Percentiles rank a stretch among this genome's conserved stretches.
These are phyloP conservation scores for Xylariaceae sp. DNA, from an alignment of 2,329 filamentous ascomycete species.

Conservation along the genomic window DNA sequence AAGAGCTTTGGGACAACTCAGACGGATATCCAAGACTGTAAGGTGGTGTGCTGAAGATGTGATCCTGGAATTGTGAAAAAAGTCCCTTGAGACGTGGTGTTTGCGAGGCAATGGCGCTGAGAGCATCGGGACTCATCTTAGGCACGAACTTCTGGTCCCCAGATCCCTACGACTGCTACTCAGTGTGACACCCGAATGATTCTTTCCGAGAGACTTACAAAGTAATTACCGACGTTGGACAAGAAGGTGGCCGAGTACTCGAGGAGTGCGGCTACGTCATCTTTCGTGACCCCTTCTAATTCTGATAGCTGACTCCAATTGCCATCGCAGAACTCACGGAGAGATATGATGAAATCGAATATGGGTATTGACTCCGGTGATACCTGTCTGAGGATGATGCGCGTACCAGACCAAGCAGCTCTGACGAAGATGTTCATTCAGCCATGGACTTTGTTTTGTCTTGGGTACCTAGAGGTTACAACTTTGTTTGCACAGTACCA, in stretches of 20 bases:
- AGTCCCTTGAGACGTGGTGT: constrained; percentile 36
- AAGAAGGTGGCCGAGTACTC: constrained; percentile 53
- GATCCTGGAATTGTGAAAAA: constrained; percentile 37
- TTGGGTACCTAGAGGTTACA: background rate
- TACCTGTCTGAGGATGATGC: constrained; percentile 53
- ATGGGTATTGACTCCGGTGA: constrained; percentile 53
- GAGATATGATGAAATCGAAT: constrained; percentile 53
- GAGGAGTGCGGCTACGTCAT: constrained; percentile 38
- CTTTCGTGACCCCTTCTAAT: constrained; percentile 35
- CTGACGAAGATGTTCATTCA: constrained; percentile 26
- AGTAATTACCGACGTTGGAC: constrained; percentile 57
- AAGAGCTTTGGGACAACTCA: constrained; percentile 46
- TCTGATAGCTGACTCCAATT: constrained; percentile 44
- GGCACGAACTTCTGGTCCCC: constrained; percentile 58
- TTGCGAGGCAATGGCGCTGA: constrained; percentile 39
- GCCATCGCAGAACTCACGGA: constrained; percentile 44
- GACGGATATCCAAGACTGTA: constrained; percentile 53
- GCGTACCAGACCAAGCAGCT: constrained; percentile 49
- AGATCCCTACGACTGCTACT: constrained; percentile 34
- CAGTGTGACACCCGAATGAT: background rate
- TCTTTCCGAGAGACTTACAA: constrained; percentile 26
- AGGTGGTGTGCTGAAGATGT: constrained; percentile 44
- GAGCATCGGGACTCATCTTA: constrained; percentile 35
- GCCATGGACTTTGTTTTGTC: background rate
- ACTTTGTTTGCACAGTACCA: no score